Conservation (phyloP, 164 flowering plant species). For the Kingdonia uniflora region DNA sequence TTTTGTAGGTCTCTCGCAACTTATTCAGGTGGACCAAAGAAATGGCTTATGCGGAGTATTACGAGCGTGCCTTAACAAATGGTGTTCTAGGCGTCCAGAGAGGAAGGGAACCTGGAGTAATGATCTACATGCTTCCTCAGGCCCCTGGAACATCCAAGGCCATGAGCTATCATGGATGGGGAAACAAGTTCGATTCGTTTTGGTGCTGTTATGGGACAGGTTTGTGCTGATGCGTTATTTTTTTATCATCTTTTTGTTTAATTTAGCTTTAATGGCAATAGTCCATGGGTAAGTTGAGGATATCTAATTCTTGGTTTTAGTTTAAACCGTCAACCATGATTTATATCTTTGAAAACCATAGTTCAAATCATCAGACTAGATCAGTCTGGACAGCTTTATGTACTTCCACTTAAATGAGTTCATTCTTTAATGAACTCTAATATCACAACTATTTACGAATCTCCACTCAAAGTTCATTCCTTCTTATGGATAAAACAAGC, state of each 20-base stretch:
- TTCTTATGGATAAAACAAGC: too few relatives aligned
- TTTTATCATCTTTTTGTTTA: conserved; percentile 1
- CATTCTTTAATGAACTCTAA: too few relatives aligned
- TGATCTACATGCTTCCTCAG: conserved; percentile 94
- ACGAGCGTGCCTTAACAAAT: conserved; percentile 87
- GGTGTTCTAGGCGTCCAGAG: conserved; percentile 88
- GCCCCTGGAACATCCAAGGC: conserved; percentile 72
- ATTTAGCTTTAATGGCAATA: too few relatives aligned
- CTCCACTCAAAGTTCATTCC: too few relatives aligned
- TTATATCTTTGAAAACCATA: too few relatives aligned
- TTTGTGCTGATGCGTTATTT: conserved; percentile 11
- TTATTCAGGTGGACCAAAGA: conserved; percentile 93
- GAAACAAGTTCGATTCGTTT: conserved; percentile 21
- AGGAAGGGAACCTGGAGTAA: conserved; percentile 81
- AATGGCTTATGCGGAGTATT: conserved; percentile 82
- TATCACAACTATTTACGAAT: too few relatives aligned
- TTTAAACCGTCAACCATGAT: too few relatives aligned
- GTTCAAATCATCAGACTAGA: too few relatives aligned
- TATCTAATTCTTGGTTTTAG: too few relatives aligned
- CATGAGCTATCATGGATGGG: conserved; percentile 70
- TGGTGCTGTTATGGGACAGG: conserved; percentile 99
- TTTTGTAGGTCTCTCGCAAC: conserved; percentile 64
- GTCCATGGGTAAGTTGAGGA: too few relatives aligned
- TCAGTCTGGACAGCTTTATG: too few relatives aligned
- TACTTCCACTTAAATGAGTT: too few relatives aligned